Base-by-base conservation (phyloP, 352 stramenopile genomes). In the Pilasporangium apinafurcum region DNA sequence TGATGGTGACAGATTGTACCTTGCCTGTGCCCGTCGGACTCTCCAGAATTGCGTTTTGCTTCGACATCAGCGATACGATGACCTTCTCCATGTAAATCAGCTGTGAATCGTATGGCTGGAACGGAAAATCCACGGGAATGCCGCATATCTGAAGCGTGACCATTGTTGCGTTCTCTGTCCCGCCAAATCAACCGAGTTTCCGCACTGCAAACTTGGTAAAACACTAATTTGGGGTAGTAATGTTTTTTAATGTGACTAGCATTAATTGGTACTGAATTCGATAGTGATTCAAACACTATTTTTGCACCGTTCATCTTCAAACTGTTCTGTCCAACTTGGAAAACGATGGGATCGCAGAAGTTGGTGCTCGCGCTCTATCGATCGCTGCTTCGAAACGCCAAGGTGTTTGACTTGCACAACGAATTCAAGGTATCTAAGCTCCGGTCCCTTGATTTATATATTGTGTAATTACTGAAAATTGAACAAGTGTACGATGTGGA, bases 1-100 rank as follows among this genome's bases (percentile, higher is more conserved):
- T n/a, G 32, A 12, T 37, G 32, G n/a, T 37, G 18, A 5, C 34
- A 37, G 14, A 36, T 39, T 32, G 27, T 20, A 93, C 81, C 68
- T 99, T 99, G 40, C 96, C 96, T 0, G 96, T 99, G 38, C 96
- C 96, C 20, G 96, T 99, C 28, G 96, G 96, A 54, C 82, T 97
- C 70, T 99, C 96, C 18, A 99, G 74, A 34, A 99, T 85, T 8
- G 96, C 96, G 62, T 99, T 98, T 60, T 97, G 81, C 46, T 86
- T 92, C 40, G 60, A 81, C 14, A 83, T 61, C 25, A 99, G 76
- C 14, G 95, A 76, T 45, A 89, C 53, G 20, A 99, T 62, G 0
- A 99, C 95, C 41, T 94, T 96, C 56, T 86, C 68, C 95, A 99
- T 99, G 63, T 98, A 99, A 1, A 97, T 83, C 34, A 97, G 59